These are phyloP conservation scores for Zasmidium cellare DNA, from an alignment of 2,329 filamentous ascomycete species.

Conservation along the genomic window DNA sequence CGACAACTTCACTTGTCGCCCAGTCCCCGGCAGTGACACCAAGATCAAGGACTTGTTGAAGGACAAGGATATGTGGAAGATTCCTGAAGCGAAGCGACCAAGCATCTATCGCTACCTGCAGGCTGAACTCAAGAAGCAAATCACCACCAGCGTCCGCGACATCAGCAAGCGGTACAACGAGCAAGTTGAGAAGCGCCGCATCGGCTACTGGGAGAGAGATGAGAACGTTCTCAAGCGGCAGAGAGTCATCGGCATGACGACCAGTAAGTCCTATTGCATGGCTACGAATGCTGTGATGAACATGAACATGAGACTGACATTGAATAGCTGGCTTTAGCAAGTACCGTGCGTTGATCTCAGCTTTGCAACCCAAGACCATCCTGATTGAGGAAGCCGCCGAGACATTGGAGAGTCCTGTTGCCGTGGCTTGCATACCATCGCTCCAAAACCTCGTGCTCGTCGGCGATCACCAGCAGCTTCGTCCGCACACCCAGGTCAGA, in stretches of 20 bases:
- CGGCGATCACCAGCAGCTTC: slow-evolving; percentile 79
- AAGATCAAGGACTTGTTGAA: slow-evolving; percentile 41
- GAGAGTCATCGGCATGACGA: slow-evolving; percentile 68
- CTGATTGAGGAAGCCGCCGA: slow-evolving; percentile 82
- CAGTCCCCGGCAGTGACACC: slow-evolving; percentile 27
- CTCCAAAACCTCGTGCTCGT: slow-evolving; percentile 68
- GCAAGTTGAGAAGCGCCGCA: slow-evolving; percentile 54
- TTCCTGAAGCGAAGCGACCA: slow-evolving; percentile 58
- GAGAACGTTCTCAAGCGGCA: slow-evolving; percentile 60
- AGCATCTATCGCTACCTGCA: slow-evolving; percentile 68
- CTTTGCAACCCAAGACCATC: slow-evolving; percentile 65
- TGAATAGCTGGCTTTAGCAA: slow-evolving; percentile 67
- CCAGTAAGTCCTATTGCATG: slow-evolving; percentile 42
- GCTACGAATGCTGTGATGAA: too few relatives aligned
- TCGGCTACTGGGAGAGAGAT: slow-evolving; percentile 61
- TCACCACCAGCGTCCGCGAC: slow-evolving; percentile 50
- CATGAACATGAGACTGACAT: background rate
- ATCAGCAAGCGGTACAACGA: slow-evolving; percentile 53
- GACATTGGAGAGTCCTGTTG: slow-evolving; percentile 65
- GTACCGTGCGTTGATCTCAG: slow-evolving; percentile 69
- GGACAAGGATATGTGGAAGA: slow-evolving; percentile 59
- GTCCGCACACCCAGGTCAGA: slow-evolving; percentile 65
- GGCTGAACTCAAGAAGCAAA: slow-evolving; percentile 50
- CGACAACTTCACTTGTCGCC: slow-evolving; percentile 42
- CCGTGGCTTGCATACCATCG: slow-evolving; percentile 60